Conservation (phyloP, 345 rosid genomes). For the Erodium maritimum region DNA sequence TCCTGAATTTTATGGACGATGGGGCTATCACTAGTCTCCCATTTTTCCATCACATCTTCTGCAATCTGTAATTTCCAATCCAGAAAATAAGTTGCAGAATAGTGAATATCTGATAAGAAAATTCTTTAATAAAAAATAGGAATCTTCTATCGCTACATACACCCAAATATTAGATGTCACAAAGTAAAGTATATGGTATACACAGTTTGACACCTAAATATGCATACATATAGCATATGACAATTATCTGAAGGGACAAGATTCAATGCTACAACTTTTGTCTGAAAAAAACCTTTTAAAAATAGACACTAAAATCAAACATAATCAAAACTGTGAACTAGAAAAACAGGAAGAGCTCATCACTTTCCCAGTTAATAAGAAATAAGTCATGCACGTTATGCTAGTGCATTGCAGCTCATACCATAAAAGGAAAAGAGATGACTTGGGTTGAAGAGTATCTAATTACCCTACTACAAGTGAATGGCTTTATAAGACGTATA, state of each 20-base stretch:
- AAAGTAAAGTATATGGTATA: not conserved
- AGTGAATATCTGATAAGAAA: not conserved
- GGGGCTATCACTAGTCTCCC: constrained; percentile 96
- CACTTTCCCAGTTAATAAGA: no score
- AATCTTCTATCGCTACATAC: no score
- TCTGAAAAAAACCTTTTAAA: not conserved
- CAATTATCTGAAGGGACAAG: not conserved
- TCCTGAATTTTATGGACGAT: constrained; percentile 95
- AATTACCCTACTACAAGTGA: not conserved
- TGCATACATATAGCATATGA: not conserved
- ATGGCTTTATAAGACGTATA: not conserved
- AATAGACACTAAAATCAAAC: not conserved
- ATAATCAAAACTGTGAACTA: not conserved
- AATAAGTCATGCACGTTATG: not conserved
- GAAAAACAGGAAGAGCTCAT: not conserved
- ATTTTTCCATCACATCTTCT: constrained; percentile 81
- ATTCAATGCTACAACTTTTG: not conserved
- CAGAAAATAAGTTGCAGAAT: constrained; percentile 5
- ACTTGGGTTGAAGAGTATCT: not conserved
- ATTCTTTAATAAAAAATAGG: not conserved
- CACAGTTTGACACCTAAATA: not conserved
- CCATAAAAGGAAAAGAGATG: not conserved
- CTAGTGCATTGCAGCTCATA: not conserved
- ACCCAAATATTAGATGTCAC: not conserved
- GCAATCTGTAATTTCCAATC: constrained; percentile 49